Percentiles rank a stretch among this genome's conserved stretches.
phyloP scores from a whole-genome alignment of 192 early-diverging fungal genomes.

The Podila minutissima region DNA sequence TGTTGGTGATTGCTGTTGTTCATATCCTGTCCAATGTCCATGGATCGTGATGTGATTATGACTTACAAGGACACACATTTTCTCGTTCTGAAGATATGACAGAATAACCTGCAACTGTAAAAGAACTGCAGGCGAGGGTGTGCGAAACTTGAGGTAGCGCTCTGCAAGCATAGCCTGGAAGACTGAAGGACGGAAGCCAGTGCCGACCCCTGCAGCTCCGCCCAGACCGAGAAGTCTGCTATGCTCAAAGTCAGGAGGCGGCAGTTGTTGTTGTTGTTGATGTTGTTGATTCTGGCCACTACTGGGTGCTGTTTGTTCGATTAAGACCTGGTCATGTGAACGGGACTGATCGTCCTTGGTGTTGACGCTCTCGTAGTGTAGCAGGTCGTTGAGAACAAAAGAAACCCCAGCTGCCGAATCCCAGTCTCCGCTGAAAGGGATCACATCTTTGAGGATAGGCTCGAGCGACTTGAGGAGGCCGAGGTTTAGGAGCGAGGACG shows the following conservation, averaged over 20 bases:
- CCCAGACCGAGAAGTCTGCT: conserved; percentile 19
- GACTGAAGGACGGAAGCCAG: conserved; percentile 47
- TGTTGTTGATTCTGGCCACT: background rate
- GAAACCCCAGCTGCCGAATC: conserved; percentile 7
- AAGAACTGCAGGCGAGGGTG: conserved; percentile 36
- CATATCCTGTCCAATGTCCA: background rate
- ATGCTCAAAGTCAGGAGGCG: conserved; percentile 10
- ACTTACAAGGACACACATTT: conserved; percentile 56
- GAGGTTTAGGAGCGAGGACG: conserved; percentile 44
- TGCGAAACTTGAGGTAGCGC: conserved; percentile 41
- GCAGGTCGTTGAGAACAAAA: conserved; percentile 19
- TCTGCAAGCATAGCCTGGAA: conserved; percentile 52
- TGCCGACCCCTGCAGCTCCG: conserved; percentile 33
- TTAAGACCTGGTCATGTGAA: background rate
- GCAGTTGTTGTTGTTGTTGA: conserved; percentile 6
- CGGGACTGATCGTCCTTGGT: background rate
- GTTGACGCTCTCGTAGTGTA: background rate
- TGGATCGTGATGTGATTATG: background rate
- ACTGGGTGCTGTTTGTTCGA: background rate
- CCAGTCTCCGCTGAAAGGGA: conserved; percentile 30
- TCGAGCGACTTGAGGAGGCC: conserved; percentile 46
- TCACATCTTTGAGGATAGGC: conserved; percentile 46
- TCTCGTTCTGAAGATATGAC: conserved; percentile 59
- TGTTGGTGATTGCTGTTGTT: background rate
- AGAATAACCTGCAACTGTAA: conserved; percentile 45